Evolutionary conservation across 2,329 filamentous ascomycete genomes (phyloP), one percentile per base, ranked within the genome.

Genomic region (Sporothrix luriei): DNA sequence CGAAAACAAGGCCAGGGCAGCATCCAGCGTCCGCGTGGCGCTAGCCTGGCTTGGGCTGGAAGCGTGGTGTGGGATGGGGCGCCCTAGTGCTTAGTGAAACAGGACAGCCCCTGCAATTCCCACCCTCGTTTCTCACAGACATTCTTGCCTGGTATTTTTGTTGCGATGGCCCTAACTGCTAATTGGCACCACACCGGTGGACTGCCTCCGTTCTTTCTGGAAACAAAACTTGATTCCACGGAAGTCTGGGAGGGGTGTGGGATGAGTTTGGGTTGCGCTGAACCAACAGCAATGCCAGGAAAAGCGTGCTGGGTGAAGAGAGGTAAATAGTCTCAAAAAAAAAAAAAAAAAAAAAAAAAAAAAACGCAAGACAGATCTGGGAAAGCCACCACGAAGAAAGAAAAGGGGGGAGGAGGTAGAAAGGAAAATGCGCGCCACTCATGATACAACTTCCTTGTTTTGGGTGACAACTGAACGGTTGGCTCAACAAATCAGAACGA

Each of bases 91-190:
- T 62, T 82, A 79, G 81, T 85, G 84, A 85, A 85, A 85, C 84
- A 82, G 77, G 76, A 79, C 74, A 70, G 74, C 80, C 82, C 83
- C 80, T 84, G 82, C 74, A 81, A 82, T 81, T 81, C 79, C 81
- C 77, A 77, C 75, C 74, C 73, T 77, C 66, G 71, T 62, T 61
- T 62, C 70, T 69, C 77, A 76, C 74, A 76, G 73, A 76, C 66
- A 71, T 43, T 11, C 24, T 61, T 33, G 62, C 40, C 62, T 54
- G 64, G 43, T 19, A 54, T 62, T 43, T 55, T 46, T 33, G 29
- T 52, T 65, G 55, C 10, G 66, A 38, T 66, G 49, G 49, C 49
- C 49, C 49, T 54, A 33, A 33, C 9, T 33, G 33, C 33, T 4
- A 38, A 43, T 26, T 24, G 26, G 24, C 24, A 64, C 61, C 46